phyloP scores from a whole-genome alignment of 495 filamentous ascomycete genomes.

The Endocarpon pusillum region DNA sequence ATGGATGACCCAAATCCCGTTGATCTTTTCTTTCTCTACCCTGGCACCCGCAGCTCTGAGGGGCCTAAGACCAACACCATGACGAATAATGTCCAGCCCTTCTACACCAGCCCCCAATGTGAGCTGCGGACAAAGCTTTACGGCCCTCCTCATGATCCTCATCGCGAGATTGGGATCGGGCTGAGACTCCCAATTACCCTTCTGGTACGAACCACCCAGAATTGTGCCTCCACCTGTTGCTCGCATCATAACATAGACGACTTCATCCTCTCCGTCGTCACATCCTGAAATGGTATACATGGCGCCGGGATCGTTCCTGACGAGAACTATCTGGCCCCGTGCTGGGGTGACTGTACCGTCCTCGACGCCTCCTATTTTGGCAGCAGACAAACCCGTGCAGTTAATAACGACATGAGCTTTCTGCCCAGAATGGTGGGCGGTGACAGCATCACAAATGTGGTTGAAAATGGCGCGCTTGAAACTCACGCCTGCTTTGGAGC shows the following conservation, averaged over 20 bases:
- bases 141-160: slow-evolving; percentile 75
- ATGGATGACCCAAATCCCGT: slow-evolving; percentile 65
- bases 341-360: slow-evolving; percentile 59
- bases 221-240: slow-evolving; percentile 65
- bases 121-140: slow-evolving; percentile 56
- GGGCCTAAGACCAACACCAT: slow-evolving; percentile 77
- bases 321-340: slow-evolving; percentile 76
- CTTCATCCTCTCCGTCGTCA: slow-evolving; percentile 66
- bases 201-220: slow-evolving; percentile 76
- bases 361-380: slow-evolving; percentile 62
- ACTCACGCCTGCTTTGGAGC: slow-evolving; percentile 47
- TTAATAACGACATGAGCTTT: slow-evolving; percentile 65
- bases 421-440: slow-evolving; percentile 41
- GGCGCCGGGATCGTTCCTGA: slow-evolving; percentile 60
- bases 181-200: slow-evolving; percentile 64
- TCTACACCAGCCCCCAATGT: slow-evolving; percentile 63
- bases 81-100: slow-evolving; percentile 67
- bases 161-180: slow-evolving; percentile 66
- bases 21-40: slow-evolving; percentile 64
- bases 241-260: slow-evolving; percentile 82
- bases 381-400: slow-evolving; percentile 65
- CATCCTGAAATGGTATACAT: slow-evolving; percentile 58
- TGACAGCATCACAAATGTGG: slow-evolving; percentile 57
- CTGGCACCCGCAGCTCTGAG: slow-evolving; percentile 56
- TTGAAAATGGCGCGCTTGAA: slow-evolving; percentile 42